Evolutionary conservation across 2,329 filamentous ascomycete species (phyloP).

Genomic region (Ustulina deusta): DNA sequence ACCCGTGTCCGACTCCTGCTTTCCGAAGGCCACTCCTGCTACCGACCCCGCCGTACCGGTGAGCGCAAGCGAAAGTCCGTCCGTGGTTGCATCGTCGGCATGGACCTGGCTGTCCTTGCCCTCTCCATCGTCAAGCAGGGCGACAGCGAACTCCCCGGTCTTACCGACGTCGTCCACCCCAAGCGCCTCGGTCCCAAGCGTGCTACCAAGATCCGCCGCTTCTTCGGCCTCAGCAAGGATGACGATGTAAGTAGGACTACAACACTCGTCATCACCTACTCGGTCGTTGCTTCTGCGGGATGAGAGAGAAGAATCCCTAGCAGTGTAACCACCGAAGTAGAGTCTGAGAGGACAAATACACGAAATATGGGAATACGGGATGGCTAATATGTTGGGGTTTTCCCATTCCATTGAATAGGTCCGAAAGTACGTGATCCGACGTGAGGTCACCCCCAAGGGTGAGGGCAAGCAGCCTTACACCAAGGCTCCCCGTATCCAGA

Average conservation of each 20-base stretch:
- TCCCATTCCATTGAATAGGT: constrained; percentile 68
- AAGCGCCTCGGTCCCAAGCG: constrained; percentile 99
- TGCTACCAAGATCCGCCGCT: constrained; percentile 99
- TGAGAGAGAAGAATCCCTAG: constrained; percentile 56
- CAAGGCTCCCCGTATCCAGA: constrained; percentile 99
- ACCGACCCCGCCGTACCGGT: constrained; percentile 95
- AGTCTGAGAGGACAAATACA: constrained; percentile 51
- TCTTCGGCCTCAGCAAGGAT: constrained; percentile 99
- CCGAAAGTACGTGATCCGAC: constrained; percentile 99
- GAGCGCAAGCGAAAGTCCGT: constrained; percentile 99
- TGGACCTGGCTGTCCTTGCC: constrained; percentile 94
- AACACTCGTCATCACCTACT: constrained; percentile 78
- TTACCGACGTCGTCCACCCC: constrained; percentile 98
- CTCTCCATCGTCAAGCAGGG: constrained; percentile 98
- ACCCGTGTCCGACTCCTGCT: constrained; percentile 98
- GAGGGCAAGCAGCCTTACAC: constrained; percentile 99
- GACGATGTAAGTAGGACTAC: constrained; percentile 91
- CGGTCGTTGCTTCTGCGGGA: constrained; percentile 60
- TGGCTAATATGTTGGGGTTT: constrained; percentile 55
- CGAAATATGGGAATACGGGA: constrained; percentile 38
- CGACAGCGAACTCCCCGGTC: constrained; percentile 90
- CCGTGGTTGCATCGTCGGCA: constrained; percentile 97
- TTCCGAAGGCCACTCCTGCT: constrained; percentile 97
- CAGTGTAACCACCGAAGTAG: constrained; percentile 61
- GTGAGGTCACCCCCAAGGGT: constrained; percentile 95